Evolutionary conservation across 805 yeast genomes (phyloP).

Genomic region (Candida vartiovaarae): DNA sequence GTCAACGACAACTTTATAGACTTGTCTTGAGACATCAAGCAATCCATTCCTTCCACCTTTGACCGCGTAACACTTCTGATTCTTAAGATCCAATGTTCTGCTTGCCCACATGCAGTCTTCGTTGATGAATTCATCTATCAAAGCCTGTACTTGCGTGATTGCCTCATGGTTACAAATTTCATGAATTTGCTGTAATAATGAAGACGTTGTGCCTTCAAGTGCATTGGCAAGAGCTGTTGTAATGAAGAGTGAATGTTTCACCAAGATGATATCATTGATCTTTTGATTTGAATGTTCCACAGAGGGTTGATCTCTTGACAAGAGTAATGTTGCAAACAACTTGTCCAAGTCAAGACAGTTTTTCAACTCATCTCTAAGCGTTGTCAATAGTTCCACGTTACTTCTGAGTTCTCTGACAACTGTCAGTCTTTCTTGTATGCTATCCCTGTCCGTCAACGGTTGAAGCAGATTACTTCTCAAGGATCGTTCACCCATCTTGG

Average conservation of each 20-base stretch:
- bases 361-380: slow-evolving; percentile 21
- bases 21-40: slow-evolving; percentile 36
- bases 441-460: slow-evolving; percentile 34
- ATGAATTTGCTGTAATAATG: slow-evolving; percentile 24
- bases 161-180: slow-evolving; percentile 23
- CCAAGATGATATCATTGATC: slow-evolving; percentile 33
- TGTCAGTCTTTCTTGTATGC: slow-evolving; percentile 29
- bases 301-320: slow-evolving; percentile 20
- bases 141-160: slow-evolving; percentile 16
- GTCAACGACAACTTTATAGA: slow-evolving; percentile 31
- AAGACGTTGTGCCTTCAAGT: slow-evolving; percentile 11
- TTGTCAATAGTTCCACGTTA: slow-evolving; percentile 9
- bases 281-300: slow-evolving; percentile 28
- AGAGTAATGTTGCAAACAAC: slow-evolving; percentile 30
- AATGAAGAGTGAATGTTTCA: slow-evolving; percentile 29
- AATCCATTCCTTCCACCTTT: slow-evolving; percentile 38
- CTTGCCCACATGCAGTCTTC: slow-evolving; percentile 38
- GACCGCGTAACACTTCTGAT: slow-evolving; percentile 39
- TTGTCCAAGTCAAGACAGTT: slow-evolving; percentile 33
- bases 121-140: slow-evolving; percentile 30
- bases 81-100: slow-evolving; percentile 32
- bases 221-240: slow-evolving; percentile 13
- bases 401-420: slow-evolving; percentile 31
- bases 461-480: slow-evolving; percentile 38
- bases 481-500: slow-evolving; percentile 41